Percentiles rank a stretch among this genome's conserved stretches.
These are phyloP conservation scores for Fusarium sp. DNA, from an alignment of 2,329 filamentous ascomycete species.

Conservation along the genomic window DNA sequence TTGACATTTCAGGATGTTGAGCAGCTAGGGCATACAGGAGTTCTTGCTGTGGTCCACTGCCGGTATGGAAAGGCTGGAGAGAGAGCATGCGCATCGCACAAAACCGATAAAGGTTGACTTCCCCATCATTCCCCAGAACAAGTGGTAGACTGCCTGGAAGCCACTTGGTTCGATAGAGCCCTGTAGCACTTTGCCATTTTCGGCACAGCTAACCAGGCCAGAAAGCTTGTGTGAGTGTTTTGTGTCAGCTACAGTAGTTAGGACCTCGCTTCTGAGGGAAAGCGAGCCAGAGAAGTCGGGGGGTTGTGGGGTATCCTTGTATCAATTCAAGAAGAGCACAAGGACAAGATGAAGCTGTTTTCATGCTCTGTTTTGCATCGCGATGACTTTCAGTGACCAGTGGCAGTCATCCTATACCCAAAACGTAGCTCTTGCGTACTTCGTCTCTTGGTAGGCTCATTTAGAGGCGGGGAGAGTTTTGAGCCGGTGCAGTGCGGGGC, in stretches of 20 bases:
- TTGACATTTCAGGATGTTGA: constrained; percentile 13
- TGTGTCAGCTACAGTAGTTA: constrained; percentile 6
- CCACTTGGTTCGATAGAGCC: neutral
- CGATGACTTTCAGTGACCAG: constrained; percentile 11
- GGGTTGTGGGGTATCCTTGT: constrained; percentile 1
- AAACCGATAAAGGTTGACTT: constrained; percentile 18
- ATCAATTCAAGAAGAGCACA: neutral
- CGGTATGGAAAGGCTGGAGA: constrained; percentile 10
- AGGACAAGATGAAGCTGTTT: constrained; percentile 7
- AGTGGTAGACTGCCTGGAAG: constrained; percentile 12
- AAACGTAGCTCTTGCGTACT: constrained; percentile 31
- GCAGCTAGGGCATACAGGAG: neutral
- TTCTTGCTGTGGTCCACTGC: neutral
- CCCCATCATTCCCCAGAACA: constrained; percentile 27
- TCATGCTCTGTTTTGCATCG: constrained; percentile 12
- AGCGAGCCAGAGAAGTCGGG: constrained; percentile 12
- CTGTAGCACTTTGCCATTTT: constrained; percentile 31
- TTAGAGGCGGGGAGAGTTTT: constrained; percentile 35
- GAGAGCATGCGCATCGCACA: constrained; percentile 20
- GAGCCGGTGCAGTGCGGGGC: constrained; percentile 29
- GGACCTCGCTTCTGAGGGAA: neutral
- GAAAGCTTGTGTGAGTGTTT: constrained; percentile 26
- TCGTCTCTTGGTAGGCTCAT: constrained; percentile 15
- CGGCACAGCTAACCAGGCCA: constrained; percentile 26
- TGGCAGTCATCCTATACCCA: constrained; percentile 31